Conservation (phyloP, 371 early-diverging fungal species). For the Mortierella sp. region DNA sequence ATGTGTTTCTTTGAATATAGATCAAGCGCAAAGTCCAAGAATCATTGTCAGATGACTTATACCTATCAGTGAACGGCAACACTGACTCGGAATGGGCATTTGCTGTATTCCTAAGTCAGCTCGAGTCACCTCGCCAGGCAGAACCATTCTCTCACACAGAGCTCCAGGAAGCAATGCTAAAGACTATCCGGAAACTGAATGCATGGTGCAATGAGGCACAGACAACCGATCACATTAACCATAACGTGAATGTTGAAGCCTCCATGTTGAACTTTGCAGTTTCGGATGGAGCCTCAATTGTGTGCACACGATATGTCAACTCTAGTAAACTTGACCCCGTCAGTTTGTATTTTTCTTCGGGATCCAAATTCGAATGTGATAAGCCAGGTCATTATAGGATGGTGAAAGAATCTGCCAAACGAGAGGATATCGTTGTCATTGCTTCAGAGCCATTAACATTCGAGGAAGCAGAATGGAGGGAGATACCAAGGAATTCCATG, state of each 20-base stretch:
- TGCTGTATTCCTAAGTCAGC: conserved; percentile 86
- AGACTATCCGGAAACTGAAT: conserved; percentile 80
- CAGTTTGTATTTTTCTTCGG: conserved; percentile 86
- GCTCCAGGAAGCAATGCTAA: conserved; percentile 80
- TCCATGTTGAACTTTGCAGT: conserved; percentile 91
- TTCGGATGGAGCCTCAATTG: conserved; percentile 83
- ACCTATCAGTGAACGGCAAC: conserved; percentile 80
- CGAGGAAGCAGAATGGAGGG: conserved; percentile 87
- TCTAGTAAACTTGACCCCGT: conserved; percentile 78
- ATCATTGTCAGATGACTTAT: conserved; percentile 77
- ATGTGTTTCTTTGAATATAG: conserved; percentile 37
- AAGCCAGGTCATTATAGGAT: conserved; percentile 80
- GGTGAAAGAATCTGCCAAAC: conserved; percentile 79
- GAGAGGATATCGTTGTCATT: conserved; percentile 87
- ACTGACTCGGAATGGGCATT: conserved; percentile 92
- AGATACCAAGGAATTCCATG: conserved; percentile 84
- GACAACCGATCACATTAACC: conserved; percentile 19
- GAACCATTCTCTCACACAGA: conserved; percentile 56
- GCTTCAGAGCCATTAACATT: conserved; percentile 90
- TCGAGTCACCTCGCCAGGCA: conserved; percentile 40
- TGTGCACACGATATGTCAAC: conserved; percentile 86
- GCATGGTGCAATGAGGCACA: conserved; percentile 75
- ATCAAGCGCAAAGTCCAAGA: conserved; percentile 81
- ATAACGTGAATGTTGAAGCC: conserved; percentile 49
- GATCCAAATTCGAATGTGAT: conserved; percentile 71